Evolutionary conservation across 441 rosid species (phyloP), one percentile per base, ranked within the genome.

Genomic region (Pelargonium fulgidum): DNA sequence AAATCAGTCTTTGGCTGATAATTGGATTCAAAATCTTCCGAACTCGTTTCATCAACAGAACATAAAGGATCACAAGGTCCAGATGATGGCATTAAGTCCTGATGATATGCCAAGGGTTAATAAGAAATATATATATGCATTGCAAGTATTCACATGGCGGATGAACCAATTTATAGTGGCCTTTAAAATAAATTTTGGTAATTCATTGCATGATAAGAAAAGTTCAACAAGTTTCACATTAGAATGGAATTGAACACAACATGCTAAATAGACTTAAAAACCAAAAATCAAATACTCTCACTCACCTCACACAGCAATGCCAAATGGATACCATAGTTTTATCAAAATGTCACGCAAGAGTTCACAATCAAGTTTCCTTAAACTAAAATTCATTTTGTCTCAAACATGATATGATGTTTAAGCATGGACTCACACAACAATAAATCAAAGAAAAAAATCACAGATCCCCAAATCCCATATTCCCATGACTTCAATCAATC

Each of bases 1-100:
- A 85, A 52, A 82, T 87, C 99, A 10, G 95, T 89, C 87, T 89
- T 91, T 13, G 97, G 88, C 81, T 89, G 89, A 74, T 88, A 88
- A 64, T 68, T 71, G 47, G 84, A 89, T 68, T 85, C 89, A 39
- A 85, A 86, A 76, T 91, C 90, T 68, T 72, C 73, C 3, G 93
- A 88, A 79, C 86, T 93, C 62, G 89, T 76, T 73, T 93, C 99
- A 73, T 91, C 96, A 68, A 93, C 78, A 5, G 99, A 91, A 59
- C 96, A 89, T 56, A 91, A 73, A 58, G 97, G 97, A 75, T 93
- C 96, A 79, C 95, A 89, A 41, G 87, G 52, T 77, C 92, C 90
- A 75, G 85, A 79, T 70, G 78, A 54, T 50, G 85, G 68, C 65
- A 79, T 39, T 64, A 86, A 75, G 70, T 86, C 90, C 97, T 93